Base-by-base conservation (phyloP, 352 stramenopile genomes). In the Pythium brassicae region DNA sequence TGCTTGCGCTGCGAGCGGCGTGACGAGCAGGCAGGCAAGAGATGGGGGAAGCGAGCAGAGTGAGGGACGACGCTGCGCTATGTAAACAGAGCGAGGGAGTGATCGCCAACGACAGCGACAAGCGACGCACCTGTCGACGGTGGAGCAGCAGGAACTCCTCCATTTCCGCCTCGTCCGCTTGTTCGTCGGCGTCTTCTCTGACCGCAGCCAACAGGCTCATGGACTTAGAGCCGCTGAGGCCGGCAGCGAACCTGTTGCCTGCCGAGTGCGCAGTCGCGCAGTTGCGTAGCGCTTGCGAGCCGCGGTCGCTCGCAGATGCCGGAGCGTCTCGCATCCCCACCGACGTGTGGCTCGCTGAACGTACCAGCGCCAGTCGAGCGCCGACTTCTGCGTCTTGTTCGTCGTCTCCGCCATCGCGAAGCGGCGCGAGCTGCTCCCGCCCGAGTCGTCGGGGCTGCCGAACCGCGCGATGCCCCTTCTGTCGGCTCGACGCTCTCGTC, bases 121-220 rank as follows among this genome's bases (percentile, higher is more conserved):
- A 65, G 20, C 63, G 3, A 12, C 64, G 42, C 58, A 80, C 70
- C 65, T 50, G 69, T 35, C 53, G 59, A 9, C 54, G 66, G 55
- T 66, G 70, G 17, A 35, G 50, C 26, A 29, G 43, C 10, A 64
- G 58, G 52, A 76, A 79, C 11, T 65, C 57, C 29, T 79, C 63
- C 25, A 76, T 50, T 35, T 76, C 59, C 2, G 37, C 44, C 10
- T 52, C 29, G 23, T 74, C 69, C 1, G 29, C 32, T n/a, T n/a
- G n/a, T 9, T 57, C 52, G n/a, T 51, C 56, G 32, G 66, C 50
- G 20, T 66, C 50, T 34, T 71, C 50, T 19, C 63, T 48, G 42
- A 55, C 42, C 63, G 35, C 42, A 51, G 49, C 14, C 12, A 53
- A 40, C 19, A 50, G 53, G 5, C 4, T 27, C n/a, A 45, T 17